Evolutionary conservation across 495 filamentous ascomycete genomes (phyloP), one percentile per base, ranked within the genome.

Genomic region (Neurospora sp.): DNA sequence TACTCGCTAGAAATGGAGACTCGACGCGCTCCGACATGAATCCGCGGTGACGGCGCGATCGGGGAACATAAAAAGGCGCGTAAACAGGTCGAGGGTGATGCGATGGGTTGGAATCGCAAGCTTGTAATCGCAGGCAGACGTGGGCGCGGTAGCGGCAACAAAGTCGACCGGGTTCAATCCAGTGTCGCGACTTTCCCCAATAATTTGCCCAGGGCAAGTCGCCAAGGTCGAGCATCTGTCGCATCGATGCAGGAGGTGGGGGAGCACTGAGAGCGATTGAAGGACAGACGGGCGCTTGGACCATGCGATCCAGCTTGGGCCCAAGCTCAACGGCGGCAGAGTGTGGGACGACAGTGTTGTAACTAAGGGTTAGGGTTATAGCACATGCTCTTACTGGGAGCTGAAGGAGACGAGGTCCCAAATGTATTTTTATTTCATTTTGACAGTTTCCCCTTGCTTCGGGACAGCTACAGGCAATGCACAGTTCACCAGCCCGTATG

Each of bases 41-140:
- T 27, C 42, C 6, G 20, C 41, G 59, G 31, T 44, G 31, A 1
- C 73, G 41, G 41, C 65, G 74, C 69, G 70, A 75, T 72, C 69
- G 70, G 59, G 69, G 18, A 70, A 41, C 38, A 53, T 40, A 40
- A 9, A 74, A 72, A 76, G 71, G 77, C 77, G 77, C 65, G 76
- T 74, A 18, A 65, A 31, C 6, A 31, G 7, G 53, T 18, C 27
- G 53, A 65, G 14, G 6, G 53, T 65, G 53, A 16, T 65, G 53
- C 53, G 12, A 35, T 65, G 22, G 53, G 27, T 16, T 35, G 53
- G 53, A 35, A 65, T 65, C 53, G 53, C 53, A 65, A 65, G 53
- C 53, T 61, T 61, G 53, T 35, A 61, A 27, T 61, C 27, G 27
- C 53, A 61, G 53, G 27, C 53, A 65, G 53, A 65, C 14, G 53